Evolutionary conservation across 2,329 filamentous ascomycete genomes (phyloP), one percentile per base, ranked within the genome.

Genomic region (Saccharata proteae): DNA sequence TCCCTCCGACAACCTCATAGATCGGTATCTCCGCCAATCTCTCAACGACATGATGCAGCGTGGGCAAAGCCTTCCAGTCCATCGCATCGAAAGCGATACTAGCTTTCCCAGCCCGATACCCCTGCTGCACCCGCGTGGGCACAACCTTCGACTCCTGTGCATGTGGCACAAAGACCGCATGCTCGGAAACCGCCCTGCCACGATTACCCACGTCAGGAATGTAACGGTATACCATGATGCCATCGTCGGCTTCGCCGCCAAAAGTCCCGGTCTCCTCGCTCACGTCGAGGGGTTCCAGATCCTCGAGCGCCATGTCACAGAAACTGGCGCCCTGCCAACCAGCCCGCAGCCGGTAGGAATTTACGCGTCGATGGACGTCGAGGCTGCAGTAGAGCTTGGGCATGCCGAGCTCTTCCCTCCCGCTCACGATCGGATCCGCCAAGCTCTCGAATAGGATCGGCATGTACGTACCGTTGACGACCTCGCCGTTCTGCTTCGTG

Each of bases 341-440:
- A 4, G 59, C 58, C 7, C 45, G 49, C 16, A 67, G 40, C 4
- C 48, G 48, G 37, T 58, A 63, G 1, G 52, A 54, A 17, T 50
- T 44, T 11, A 38, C 42, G 14, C 51, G 46, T 24, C 51, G 45
- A 16, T 57, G 40, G 10, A 69, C 40, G 16, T 70, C 58, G 7
- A 75, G 58, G 0, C 62, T 52, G n/a, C 62, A 62, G 39, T 59
- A 72, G 0, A 74, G 39, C 49, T 75, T 77, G 1, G 70, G 69
- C 62, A 75, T 71, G 0, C 73, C 73, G 1, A 76, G 55, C 40
- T 77, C 73, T 27, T 77, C 72, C 1, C 71, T 54, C 0, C 69
- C 71, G 4, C 65, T 67, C 1, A 76, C 46, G 25, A 78, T 74
- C 0, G 73, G 68, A 38, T 79, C 74, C 0, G 71, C 54, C 2